Base-by-base conservation (phyloP, 768 basidiomycete genomes). In the Hydnomerulius pinastri region DNA sequence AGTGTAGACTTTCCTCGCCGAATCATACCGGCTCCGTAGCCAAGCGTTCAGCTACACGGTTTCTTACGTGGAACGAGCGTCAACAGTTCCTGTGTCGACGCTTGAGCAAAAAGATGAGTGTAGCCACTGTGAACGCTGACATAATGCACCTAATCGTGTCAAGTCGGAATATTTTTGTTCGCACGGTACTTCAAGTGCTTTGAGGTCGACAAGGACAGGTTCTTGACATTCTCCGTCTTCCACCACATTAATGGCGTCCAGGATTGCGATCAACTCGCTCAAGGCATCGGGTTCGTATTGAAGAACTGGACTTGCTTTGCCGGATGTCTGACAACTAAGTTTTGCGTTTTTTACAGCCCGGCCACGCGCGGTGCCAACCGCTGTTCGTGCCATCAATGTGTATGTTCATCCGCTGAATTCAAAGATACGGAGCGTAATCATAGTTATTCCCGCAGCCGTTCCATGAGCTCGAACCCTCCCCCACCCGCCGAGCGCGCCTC, bases 401-500 rank as follows among this genome's bases (percentile, higher is more conserved):
- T 83, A 69, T 64, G 76, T 71, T 37, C 50, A 43, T 46, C 46
- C 36, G 24, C 18, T 35, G 15, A 30, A 32, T 56, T 51, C 20
- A 35, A 24, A 28, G 40, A 45, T 30, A 42, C 44, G 46, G 36
- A 41, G 20, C 37, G 24, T 61, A 33, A 59, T 18, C n/a, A n/a
- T n/a, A n/a, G 6, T 35, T 43, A 28, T 37, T 27, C 45, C 28
- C 63, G 32, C 60, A 90, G 87, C 61, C 88, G 85, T 51, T 72
- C 83, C 15, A 80, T 88, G 78, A 77, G 86, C 55, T 76, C 81
- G 37, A 78, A 75, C 59, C 79, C 83, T 41, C 85, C 79, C 11
- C 87, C 90, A 15, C 91, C 92, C 44, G 79, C 85, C 15, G 85
- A 97, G 74, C 89, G 88, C 61, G 96, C 96, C 35, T 83, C 87